Base-by-base conservation (phyloP, 179 eudicot species). In the Dionaea muscipula region DNA sequence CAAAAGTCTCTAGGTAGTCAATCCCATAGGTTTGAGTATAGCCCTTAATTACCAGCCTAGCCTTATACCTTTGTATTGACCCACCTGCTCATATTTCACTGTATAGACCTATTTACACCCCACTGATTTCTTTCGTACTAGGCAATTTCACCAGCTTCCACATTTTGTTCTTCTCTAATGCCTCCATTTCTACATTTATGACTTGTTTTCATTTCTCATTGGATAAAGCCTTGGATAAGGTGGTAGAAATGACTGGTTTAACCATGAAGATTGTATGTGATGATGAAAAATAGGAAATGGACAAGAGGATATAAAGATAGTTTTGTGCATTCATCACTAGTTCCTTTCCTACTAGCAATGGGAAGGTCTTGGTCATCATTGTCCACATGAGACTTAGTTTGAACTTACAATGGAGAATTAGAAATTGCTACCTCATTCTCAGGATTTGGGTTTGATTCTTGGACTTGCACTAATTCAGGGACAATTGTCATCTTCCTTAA, bases 1-100 rank as follows among this genome's bases (percentile, higher is more conserved):
- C 54, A 51, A 51, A 15, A 13, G 55, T 24, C 37, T 51, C 55
- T 51, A 17, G 57, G 28, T 53, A 53, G 25, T n/a, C 57, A 7
- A 18, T 21, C 4, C 57, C 31, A 33, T 53, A 53, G 2, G 57
- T 31, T 18, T 35, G 57, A 31, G 57, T 53, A 15, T 19, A 26
- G 2, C 53, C 53, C 33, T 50, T 50, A 26, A 13, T 16, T 12
- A 23, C 53, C 16, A 53, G 11, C 25, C 41, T n/a, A n/a, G 57
- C 44, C 57, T 53, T 53, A n/a, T 53, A 36, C 19, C 57, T 31
- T 37, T 53, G 43, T 10, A 53, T 4, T 7, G 43, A 33, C 1
- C 57, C 24, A 25, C 35, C 43, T 7, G 3, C 19, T 12, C 28
- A 24, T 16, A 51, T 33, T 51, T 51, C 19, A 51, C 15, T 10